Conservation (phyloP, 768 basidiomycete genomes). For the Tremella fuciformis region DNA sequence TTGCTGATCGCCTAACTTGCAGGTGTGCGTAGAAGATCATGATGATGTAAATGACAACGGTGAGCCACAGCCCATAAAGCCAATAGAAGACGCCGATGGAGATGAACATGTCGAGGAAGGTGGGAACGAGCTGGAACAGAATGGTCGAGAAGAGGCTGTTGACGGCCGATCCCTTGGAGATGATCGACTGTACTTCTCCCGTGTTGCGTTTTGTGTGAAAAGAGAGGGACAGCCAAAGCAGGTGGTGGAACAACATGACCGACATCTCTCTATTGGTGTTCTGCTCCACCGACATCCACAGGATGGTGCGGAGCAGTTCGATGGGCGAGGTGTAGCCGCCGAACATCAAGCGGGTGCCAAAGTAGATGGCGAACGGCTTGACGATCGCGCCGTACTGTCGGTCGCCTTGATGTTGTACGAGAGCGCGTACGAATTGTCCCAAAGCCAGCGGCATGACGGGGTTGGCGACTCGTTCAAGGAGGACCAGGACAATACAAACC, state of each 20-base stretch:
- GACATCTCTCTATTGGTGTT: slow-evolving; percentile 87
- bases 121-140: slow-evolving; percentile 79
- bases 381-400: slow-evolving; percentile 55
- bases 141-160: slow-evolving; percentile 76
- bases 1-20: slow-evolving; percentile 61
- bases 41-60: slow-evolving; percentile 66
- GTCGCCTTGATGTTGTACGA: slow-evolving; percentile 14
- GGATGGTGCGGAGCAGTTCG: slow-evolving; percentile 39
- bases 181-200: slow-evolving; percentile 75
- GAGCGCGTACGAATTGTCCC: slow-evolving; percentile 61
- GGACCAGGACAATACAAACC: slow-evolving; percentile 67
- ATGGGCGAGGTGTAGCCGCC: slow-evolving; percentile 67
- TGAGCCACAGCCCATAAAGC: slow-evolving; percentile 50
- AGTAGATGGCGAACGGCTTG: slow-evolving; percentile 68
- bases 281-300: slow-evolving; percentile 85
- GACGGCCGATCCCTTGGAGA: slow-evolving; percentile 70
- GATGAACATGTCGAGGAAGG: slow-evolving; percentile 68
- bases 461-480: slow-evolving; percentile 74
- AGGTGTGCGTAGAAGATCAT: slow-evolving; percentile 59
- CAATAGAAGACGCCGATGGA: slow-evolving; percentile 50
- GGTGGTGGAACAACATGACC: slow-evolving; percentile 76
- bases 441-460: slow-evolving; percentile 68
- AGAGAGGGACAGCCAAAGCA: slow-evolving; percentile 78
- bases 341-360: slow-evolving; percentile 70
- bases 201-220: slow-evolving; percentile 81